Evolutionary conservation across 352 stramenopile species (phyloP), one percentile per base, ranked within the genome.

Genomic region (Globisporangium cederbergense): DNA sequence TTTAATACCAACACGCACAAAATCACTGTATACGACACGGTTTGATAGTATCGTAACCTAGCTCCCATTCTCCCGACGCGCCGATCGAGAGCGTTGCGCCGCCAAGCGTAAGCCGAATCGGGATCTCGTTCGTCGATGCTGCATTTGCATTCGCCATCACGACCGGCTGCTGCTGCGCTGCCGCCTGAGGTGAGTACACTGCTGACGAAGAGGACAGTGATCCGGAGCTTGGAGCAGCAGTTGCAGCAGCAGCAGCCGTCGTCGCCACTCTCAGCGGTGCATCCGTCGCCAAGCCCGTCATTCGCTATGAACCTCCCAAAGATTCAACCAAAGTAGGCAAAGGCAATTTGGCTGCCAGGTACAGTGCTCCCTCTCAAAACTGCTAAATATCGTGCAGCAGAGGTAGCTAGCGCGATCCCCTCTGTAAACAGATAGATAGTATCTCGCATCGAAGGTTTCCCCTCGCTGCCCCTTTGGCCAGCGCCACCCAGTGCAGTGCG

Each of bases 41-140:
- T 28, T 28, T 28, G 25, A 1, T 28, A 28, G 25, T 28, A 28
- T 28, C 25, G 25, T 28, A 28, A 95, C 87, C 87, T 7, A 94
- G 58, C 50, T 88, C 74, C 87, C 85, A 96, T 14, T 88, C 62
- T 9, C 83, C 81, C 0, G 32, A 38, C 2, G 70, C 66, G 13
- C 61, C 73, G 43, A 94, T 70, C 0, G 67, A 66, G 49, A 94
- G 63, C 59, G 75, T 79, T 42, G 76, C 70, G 11, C 72, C 73
- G 1, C 83, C 83, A 2, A 96, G 74, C 18, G 74, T 79, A 30
- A 96, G 49, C 8, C 64, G 62, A 18, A 96, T 79, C 1, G 85
- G 80, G 58, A 94, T 92, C 65, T 89, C 82, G 5, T 52, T 60
- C 4, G 47, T 13, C 16, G n/a, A 30, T 16, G 20, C 22, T 13